phyloP scores from a whole-genome alignment of 2,329 filamentous ascomycete genomes.

The Dactylellina leptospora region DNA sequence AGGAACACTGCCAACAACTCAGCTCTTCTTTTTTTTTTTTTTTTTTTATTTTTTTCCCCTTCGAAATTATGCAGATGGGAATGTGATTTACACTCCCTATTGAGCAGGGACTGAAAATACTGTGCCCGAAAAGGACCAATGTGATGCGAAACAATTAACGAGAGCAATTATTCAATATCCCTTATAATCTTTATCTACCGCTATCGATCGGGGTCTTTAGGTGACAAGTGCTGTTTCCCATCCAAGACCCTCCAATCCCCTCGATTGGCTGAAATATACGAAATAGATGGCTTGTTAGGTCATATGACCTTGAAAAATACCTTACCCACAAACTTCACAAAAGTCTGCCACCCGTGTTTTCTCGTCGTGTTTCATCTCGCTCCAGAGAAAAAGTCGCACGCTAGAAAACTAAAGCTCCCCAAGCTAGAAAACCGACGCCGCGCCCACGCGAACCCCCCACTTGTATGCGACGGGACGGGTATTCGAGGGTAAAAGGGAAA shows the following conservation, averaged over 20 bases:
- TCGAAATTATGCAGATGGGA: too few relatives aligned
- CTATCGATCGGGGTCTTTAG: neutral
- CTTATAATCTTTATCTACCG: slow-evolving; percentile 6
- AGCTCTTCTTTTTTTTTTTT: too few relatives aligned
- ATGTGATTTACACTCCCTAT: too few relatives aligned
- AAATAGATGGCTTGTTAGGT: slow-evolving; percentile 9
- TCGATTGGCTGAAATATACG: slow-evolving; percentile 13
- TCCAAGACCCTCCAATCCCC: too few relatives aligned
- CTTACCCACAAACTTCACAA: neutral
- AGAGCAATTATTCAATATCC: too few relatives aligned
- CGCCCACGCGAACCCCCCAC: slow-evolving; percentile 6
- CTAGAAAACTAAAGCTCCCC: slow-evolving; percentile 28
- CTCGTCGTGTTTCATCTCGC: slow-evolving; percentile 3
- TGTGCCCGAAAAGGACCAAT: too few relatives aligned
- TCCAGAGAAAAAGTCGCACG: neutral
- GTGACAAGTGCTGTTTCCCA: neutral
- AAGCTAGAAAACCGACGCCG: slow-evolving; percentile 4
- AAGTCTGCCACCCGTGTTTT: neutral
- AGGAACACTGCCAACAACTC: slow-evolving; percentile 2
- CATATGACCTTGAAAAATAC: slow-evolving; percentile 34
- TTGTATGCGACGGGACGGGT: slow-evolving; percentile 4
- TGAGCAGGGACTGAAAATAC: too few relatives aligned
- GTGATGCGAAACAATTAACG: too few relatives aligned
- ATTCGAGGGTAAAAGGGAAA: slow-evolving; percentile 22
- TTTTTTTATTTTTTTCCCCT: too few relatives aligned